Percentiles rank a stretch among this genome's conserved stretches.
Evolutionary conservation across 495 filamentous ascomycete genomes (phyloP).

Genomic region (Podospora sp.): DNA sequence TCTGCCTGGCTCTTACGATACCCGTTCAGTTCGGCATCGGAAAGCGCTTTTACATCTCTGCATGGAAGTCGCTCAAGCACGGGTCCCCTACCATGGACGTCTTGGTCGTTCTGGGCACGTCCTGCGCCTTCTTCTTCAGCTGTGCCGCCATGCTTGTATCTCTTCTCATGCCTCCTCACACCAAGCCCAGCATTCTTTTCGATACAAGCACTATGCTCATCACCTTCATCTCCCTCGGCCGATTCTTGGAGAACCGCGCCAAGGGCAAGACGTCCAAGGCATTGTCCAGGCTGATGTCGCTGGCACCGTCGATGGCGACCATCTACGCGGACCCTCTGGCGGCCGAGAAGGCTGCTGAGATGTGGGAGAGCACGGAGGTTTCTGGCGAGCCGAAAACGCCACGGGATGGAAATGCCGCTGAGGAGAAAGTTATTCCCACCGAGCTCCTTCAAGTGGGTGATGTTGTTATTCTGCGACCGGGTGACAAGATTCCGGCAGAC

Average conservation of each 20-base stretch:
- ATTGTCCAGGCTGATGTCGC: conserved; percentile 90
- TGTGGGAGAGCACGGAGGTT: conserved; percentile 58
- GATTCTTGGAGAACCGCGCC: conserved; percentile 91
- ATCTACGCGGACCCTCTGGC: conserved; percentile 98
- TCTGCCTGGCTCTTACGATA: conserved; percentile 81
- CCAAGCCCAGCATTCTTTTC: conserved; percentile 82
- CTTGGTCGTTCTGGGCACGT: conserved; percentile 89
- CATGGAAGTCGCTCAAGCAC: conserved; percentile 89
- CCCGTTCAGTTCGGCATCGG: conserved; percentile 98
- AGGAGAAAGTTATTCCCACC: conserved; percentile 84
- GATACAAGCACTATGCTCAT: conserved; percentile 99
- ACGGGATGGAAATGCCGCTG: conserved; percentile 59
- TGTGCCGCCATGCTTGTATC: conserved; percentile 84
- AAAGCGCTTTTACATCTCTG: conserved; percentile 85
- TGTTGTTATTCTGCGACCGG: conserved; percentile 87
- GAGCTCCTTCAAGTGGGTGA: conserved; percentile 95
- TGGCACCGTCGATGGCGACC: conserved; percentile 94
- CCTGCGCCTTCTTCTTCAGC: conserved; percentile 98
- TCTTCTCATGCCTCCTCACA: conserved; percentile 67
- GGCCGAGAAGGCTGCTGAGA: conserved; percentile 83
- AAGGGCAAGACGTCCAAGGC: conserved; percentile 97
- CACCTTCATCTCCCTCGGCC: conserved; percentile 89
- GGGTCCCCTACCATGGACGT: conserved; percentile 97
- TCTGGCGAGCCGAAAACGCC: conserved; percentile 49
- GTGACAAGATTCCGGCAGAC: conserved; percentile 96